Conservation (phyloP, 2,329 filamentous ascomycete species). For the Fusarium metavorans region DNA sequence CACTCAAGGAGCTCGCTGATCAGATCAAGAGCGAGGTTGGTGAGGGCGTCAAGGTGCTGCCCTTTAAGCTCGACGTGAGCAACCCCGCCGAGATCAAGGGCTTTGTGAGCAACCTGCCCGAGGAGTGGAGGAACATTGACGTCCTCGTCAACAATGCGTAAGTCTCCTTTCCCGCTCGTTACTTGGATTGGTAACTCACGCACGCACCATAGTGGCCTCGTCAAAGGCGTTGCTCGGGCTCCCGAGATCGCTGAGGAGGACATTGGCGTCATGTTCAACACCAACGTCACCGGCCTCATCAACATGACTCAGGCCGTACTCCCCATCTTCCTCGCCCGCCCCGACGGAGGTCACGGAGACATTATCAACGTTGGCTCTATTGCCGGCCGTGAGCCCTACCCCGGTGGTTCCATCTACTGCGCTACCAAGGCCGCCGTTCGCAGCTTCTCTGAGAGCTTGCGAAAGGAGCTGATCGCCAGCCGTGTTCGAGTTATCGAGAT, state of each 20-base stretch:
- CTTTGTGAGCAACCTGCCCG: conserved; percentile 80
- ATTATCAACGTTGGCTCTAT: conserved; percentile 96
- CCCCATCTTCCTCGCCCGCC: conserved; percentile 81
- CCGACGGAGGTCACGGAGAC: conserved; percentile 83
- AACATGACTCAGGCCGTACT: conserved; percentile 95
- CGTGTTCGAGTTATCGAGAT: conserved; percentile 87
- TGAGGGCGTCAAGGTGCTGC: conserved; percentile 82
- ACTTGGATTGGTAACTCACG: conserved; percentile 12
- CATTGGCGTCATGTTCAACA: conserved; percentile 87
- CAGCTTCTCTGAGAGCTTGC: conserved; percentile 84
- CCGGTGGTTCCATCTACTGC: conserved; percentile 91
- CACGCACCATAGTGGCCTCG: conserved; percentile 74
- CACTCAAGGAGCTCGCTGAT: conserved; percentile 78
- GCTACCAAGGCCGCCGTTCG: conserved; percentile 91
- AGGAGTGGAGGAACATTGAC: conserved; percentile 86
- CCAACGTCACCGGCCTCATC: conserved; percentile 95
- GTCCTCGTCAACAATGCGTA: conserved; percentile 97
- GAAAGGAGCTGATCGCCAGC: conserved; percentile 85
- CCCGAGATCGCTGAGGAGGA: conserved; percentile 86
- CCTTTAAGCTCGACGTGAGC: conserved; percentile 89
- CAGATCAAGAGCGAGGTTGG: conserved; percentile 84
- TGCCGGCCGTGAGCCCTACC: conserved; percentile 86
- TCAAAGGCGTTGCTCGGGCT: conserved; percentile 87
- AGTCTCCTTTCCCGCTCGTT: conserved; percentile 49
- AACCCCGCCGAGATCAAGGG: conserved; percentile 77